Evolutionary conservation across 352 stramenopile species (phyloP).

Genomic region (Sclerospora graminicola): DNA sequence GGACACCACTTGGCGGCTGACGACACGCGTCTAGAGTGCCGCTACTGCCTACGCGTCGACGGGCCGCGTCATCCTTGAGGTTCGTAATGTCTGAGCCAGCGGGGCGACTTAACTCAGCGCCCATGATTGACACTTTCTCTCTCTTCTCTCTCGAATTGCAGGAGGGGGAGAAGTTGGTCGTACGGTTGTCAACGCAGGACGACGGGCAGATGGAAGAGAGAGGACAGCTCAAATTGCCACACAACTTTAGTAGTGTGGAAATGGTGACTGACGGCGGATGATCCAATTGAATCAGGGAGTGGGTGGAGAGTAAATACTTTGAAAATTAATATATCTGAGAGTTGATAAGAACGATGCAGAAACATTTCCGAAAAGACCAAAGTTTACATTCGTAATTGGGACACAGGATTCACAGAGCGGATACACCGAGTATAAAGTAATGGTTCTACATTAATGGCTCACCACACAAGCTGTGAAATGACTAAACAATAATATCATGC

Average conservation of each 20-base stretch:
- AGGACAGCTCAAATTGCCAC: background rate
- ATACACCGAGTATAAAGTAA: too few species aligned
- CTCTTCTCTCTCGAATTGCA: background rate
- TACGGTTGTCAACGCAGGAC: slow-evolving; percentile 5
- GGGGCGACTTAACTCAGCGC: slow-evolving; percentile 56
- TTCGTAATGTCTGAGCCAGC: slow-evolving; percentile 20
- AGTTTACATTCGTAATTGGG: too few species aligned
- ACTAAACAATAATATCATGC: background rate
- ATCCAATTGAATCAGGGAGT: slow-evolving; percentile 6
- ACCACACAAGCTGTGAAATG: background rate
- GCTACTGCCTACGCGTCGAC: slow-evolving; percentile 63
- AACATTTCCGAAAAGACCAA: background rate
- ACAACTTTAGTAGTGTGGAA: slow-evolving; percentile 7
- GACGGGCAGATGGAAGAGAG: background rate
- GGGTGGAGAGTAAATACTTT: background rate
- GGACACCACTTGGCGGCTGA: slow-evolving; percentile 23
- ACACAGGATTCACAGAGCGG: too few species aligned
- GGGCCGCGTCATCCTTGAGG: slow-evolving; percentile 19
- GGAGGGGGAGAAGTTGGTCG: slow-evolving; percentile 3
- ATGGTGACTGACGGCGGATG: slow-evolving; percentile 7
- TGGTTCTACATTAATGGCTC: too few species aligned
- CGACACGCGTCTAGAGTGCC: slow-evolving; percentile 32
- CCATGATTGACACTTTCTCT: slow-evolving; percentile 24
- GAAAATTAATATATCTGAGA: background rate
- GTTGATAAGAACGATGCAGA: too few species aligned